Percentiles rank a stretch among this genome's conserved stretches.
Conservation (phyloP, 1,139 yeast species). For the Kurtzmaniella natalensis region DNA sequence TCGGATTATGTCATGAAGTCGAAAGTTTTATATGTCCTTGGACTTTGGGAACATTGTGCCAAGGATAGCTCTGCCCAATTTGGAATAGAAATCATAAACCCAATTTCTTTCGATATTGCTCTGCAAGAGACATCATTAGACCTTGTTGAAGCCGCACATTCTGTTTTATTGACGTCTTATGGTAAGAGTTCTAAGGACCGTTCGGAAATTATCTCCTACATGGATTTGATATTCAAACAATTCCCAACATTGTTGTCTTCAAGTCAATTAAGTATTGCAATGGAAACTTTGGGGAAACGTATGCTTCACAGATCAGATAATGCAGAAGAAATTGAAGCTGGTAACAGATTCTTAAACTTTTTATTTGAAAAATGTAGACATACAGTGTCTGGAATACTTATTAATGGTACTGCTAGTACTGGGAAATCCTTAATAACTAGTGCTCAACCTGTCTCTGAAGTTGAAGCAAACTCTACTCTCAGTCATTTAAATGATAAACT, state of each 20-base stretch:
- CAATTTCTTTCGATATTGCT: conserved; percentile 37
- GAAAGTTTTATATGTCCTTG: conserved; percentile 53
- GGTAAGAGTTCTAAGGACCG: conserved; percentile 16
- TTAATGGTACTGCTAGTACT: conserved; percentile 13
- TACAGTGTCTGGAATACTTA: conserved; percentile 26
- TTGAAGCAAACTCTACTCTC: conserved; percentile 34
- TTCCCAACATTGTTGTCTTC: conserved; percentile 57
- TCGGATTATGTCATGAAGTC: conserved; percentile 37
- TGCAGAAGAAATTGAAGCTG: conserved; percentile 25
- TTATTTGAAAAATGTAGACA: conserved; percentile 35
- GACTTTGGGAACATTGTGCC: conserved; percentile 54
- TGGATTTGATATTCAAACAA: conserved; percentile 35
- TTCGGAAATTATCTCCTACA: conserved; percentile 26
- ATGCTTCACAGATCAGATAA: conserved; percentile 23
- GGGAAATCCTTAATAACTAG: conserved; percentile 18
- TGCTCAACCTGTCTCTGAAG: conserved; percentile 37
- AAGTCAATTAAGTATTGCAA: conserved; percentile 54
- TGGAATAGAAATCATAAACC: conserved; percentile 33
- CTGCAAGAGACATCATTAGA: conserved; percentile 16
- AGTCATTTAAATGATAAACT: conserved; percentile 24
- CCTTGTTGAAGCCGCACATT: conserved; percentile 62
- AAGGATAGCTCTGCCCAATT: conserved; percentile 27
- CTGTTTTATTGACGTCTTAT: conserved; percentile 53
- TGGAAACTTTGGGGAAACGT: conserved; percentile 53
- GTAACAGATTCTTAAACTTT: conserved; percentile 27